These are phyloP conservation scores for Plasmodium chabaudi DNA, from an alignment of 169 alveolate genomes.

Conservation along the genomic window DNA sequence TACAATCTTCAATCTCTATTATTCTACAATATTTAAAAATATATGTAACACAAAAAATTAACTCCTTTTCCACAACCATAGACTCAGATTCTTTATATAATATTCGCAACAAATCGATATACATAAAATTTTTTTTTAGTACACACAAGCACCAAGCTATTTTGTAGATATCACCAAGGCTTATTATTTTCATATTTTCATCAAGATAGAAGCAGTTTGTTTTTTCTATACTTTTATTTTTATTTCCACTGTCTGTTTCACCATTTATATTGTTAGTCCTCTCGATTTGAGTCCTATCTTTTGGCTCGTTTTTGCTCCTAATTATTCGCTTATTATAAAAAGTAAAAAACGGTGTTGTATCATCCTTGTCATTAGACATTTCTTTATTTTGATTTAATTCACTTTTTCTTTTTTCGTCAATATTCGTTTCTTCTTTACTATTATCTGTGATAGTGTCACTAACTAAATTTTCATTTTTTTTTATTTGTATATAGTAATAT, in stretches of 20 bases:
- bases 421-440: neutral
- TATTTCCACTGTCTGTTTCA: neutral
- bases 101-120: constrained; percentile 39
- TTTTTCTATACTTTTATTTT: neutral
- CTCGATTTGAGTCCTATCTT: neutral
- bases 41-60: constrained; percentile 39
- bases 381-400: neutral
- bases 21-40: constrained; percentile 44
- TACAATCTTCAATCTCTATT: constrained; percentile 44
- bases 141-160: constrained; percentile 72
- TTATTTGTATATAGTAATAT: constrained; percentile 62
- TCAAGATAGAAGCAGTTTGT: constrained; percentile 27
- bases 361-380: neutral
- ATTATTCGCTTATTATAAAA: constrained; percentile 62
- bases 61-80: constrained; percentile 28
- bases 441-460: neutral
- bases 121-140: constrained; percentile 18
- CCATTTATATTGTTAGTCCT: neutral
- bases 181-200: constrained; percentile 51
- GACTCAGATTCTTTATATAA: constrained; percentile 44
- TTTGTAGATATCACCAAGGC: constrained; percentile 33
- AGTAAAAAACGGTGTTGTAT: constrained; percentile 13
- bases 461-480: neutral
- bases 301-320: neutral
- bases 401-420: neutral